Base-by-base conservation (phyloP, 2,329 filamentous ascomycete species). In the Alternaria hordeiaustralica region DNA sequence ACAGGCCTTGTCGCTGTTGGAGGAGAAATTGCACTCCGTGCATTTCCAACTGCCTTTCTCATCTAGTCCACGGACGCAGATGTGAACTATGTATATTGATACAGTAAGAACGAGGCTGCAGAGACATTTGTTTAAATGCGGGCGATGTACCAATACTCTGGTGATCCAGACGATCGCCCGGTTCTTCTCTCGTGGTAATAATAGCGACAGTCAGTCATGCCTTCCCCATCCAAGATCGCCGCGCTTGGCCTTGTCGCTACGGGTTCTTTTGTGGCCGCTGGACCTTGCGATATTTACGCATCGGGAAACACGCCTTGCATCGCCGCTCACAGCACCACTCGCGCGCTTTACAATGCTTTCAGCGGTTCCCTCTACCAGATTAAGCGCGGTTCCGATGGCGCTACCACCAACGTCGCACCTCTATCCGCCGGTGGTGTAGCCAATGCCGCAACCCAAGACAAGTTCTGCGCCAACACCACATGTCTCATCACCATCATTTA, bases 401-500 rank as follows among this genome's bases (percentile, higher is more conserved):
- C 81, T 25, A 87, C 83, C 1, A 82, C 77, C 4, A 78, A 82
- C 60, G 86, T 89, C 63, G 60, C 77, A 13, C 86, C 88, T 0
- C 72, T 86, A 0, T 83, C 86, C 0, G 84, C 87, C 0, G 89
- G 89, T 2, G 88, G 88, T 45, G 86, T 90, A 10, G 89, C 89
- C 59, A 85, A 91, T 71, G 86, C 88, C 5, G 84, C 83, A 0
- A 74, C 84, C 9, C 89, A 91, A 71, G 88, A 90, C 76, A 68
- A 79, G 1, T 91, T 91, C 77, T 91, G 89, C 69, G 75, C 82
- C 10, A 76, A 80, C 53, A 90, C 88, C 0, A 90, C 87, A 12
- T 91, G 89, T 70, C 79, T 89, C 23, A 90, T 91, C 72, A 85
- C 84, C 1, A 83, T 87, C 69, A 89, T 90, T 57, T 90, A 90